Conservation (phyloP, 169 alveolate species). For the Plasmodium vivax region DNA sequence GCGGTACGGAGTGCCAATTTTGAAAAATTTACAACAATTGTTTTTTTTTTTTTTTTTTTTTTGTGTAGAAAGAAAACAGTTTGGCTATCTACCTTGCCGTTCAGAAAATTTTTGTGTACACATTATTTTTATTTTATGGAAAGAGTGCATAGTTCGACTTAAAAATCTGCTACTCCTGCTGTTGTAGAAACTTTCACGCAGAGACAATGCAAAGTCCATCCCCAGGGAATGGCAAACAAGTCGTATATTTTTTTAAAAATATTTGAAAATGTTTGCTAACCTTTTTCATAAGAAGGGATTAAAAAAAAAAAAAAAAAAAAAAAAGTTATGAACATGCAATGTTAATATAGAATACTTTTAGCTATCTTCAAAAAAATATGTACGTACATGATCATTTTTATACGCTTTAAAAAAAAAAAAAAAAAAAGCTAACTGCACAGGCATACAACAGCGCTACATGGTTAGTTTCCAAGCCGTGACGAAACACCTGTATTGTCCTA, state of each 20-base stretch:
- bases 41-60: not conserved
- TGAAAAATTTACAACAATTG: not conserved
- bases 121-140: not conserved
- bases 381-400: conserved; percentile 39
- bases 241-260: not conserved
- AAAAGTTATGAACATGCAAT: not conserved
- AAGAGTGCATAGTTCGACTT: not conserved
- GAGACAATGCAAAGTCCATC: not conserved
- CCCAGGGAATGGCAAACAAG: not conserved
- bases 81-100: not conserved
- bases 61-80: not conserved
- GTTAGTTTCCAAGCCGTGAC: conserved; percentile 2
- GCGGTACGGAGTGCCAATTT: not conserved
- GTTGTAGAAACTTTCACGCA: not conserved
- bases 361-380: conserved; percentile 8
- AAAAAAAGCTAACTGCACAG: not conserved
- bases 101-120: not conserved
- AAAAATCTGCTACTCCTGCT: not conserved
- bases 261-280: not conserved
- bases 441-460: conserved; percentile 11
- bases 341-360: not conserved
- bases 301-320: conserved; percentile 21
- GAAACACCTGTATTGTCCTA: not conserved
- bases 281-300: not conserved
- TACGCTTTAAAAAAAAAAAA: not conserved